These are phyloP conservation scores for Crithidia brevicula DNA, from an alignment of 208 protist species.

Conservation along the genomic window DNA sequence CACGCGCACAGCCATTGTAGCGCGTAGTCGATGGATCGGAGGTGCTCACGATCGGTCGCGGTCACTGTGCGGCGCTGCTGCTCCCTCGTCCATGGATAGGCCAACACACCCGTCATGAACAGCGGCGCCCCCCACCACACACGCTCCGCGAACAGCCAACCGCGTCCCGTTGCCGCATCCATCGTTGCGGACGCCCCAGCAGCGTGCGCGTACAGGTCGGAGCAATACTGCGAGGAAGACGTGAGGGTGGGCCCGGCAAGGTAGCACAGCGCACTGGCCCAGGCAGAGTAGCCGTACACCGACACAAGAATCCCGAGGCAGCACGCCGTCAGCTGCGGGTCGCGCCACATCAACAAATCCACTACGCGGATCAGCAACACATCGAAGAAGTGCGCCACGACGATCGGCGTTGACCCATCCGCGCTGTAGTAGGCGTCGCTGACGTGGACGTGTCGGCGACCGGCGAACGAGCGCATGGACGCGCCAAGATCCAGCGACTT, in stretches of 20 bases:
- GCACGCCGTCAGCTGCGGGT: slow-evolving; percentile 37
- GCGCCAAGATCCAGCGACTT: background rate
- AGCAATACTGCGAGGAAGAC: slow-evolving; percentile 11
- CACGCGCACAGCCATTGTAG: slow-evolving; percentile 11
- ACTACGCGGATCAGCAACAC: slow-evolving; percentile 32
- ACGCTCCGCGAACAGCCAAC: background rate
- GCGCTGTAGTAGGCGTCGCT: slow-evolving; percentile 11
- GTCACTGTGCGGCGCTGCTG: slow-evolving; percentile 15
- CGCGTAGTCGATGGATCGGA: slow-evolving; percentile 8
- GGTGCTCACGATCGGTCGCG: slow-evolving; percentile 10
- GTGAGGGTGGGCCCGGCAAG: slow-evolving; percentile 2
- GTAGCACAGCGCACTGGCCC: slow-evolving; percentile 25
- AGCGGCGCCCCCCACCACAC: slow-evolving; percentile 22
- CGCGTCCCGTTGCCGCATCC: too few relatives aligned
- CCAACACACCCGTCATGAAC: slow-evolving; percentile 11
- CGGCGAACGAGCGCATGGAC: background rate
- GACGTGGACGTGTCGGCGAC: slow-evolving; percentile 15
- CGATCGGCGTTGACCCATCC: slow-evolving; percentile 2
- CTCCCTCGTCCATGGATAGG: slow-evolving; percentile 27
- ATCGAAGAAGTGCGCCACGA: slow-evolving; percentile 26
- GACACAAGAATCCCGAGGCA: slow-evolving; percentile 24
- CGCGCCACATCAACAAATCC: slow-evolving; percentile 37
- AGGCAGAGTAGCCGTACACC: slow-evolving; percentile 20
- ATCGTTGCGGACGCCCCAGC: too few relatives aligned
- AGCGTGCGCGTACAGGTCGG: background rate